These are phyloP conservation scores for Coemansia furcata DNA, from an alignment of 192 early-diverging fungal genomes.

Conservation along the genomic window DNA sequence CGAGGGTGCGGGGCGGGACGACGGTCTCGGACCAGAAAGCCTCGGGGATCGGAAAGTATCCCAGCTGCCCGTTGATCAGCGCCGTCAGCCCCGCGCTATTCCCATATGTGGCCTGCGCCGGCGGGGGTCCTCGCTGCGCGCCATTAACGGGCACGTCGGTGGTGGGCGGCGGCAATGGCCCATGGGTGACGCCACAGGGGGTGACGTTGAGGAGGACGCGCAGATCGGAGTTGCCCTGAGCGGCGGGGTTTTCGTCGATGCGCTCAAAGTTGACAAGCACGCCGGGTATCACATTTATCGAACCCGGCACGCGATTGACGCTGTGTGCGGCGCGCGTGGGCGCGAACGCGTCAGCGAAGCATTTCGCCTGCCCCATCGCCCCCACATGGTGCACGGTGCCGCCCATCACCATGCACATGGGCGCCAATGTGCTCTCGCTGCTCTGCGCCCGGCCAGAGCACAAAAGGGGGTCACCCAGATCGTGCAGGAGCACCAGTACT, in stretches of 20 bases:
- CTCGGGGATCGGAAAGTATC: conserved; percentile 75
- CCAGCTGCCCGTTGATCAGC: conserved; percentile 41
- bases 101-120: conserved; percentile 9
- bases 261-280: conserved; percentile 66
- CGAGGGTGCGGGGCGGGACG: conserved; percentile 14
- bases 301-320: conserved; percentile 20
- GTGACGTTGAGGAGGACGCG: conserved; percentile 35
- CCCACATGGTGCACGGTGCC: conserved; percentile 57
- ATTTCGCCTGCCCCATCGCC: conserved; percentile 57
- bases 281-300: conserved; percentile 38
- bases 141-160: conserved; percentile 20
- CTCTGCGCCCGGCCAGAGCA: conserved; percentile 38
- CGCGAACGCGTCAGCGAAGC: conserved; percentile 62
- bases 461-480: conserved; percentile 22
- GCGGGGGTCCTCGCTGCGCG: conserved; percentile 10
- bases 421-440: conserved; percentile 57
- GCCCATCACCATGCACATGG: conserved; percentile 72
- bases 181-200: conserved; percentile 37
- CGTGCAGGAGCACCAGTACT: conserved; percentile 63
- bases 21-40: conserved; percentile 64
- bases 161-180: conserved; percentile 37
- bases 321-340: conserved; percentile 14
- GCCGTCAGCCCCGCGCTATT: conserved; percentile 43
- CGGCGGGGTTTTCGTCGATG: conserved; percentile 50
- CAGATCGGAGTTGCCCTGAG: conserved; percentile 39